A percentile compares a stretch with the other conserved stretches of the same genome.
phyloP scores from a whole-genome alignment of 352 stramenopile species.

The Globisporangium middletonii region DNA sequence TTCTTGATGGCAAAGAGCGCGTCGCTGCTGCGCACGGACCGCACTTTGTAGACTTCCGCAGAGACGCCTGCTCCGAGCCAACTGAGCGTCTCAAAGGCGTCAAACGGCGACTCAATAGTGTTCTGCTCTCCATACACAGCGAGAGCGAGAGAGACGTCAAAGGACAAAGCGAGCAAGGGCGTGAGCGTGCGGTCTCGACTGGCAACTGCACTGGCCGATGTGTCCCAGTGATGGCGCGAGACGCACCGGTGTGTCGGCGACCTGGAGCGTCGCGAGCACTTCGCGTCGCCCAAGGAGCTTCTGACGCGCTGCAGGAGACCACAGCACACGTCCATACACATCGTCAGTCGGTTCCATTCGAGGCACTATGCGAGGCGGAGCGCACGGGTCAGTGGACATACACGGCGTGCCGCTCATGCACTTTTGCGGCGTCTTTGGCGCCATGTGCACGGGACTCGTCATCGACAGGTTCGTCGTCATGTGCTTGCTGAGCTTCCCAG shows the following conservation, averaged over 20 bases:
- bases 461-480: constrained; percentile 36
- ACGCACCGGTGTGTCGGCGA: constrained; percentile 20
- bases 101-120: constrained; percentile 22
- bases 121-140: constrained; percentile 5
- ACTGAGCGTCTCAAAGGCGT: constrained; percentile 43
- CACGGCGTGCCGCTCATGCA: constrained; percentile 9
- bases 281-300: constrained; percentile 16
- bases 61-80: constrained; percentile 68
- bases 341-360: too few relatives aligned
- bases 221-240: neutral
- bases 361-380: neutral
- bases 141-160: neutral
- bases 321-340: neutral
- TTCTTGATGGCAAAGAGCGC: constrained; percentile 73
- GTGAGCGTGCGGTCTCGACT: neutral
- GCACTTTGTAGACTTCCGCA: constrained; percentile 64
- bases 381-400: neutral
- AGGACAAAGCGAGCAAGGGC: neutral
- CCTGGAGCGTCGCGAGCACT: constrained; percentile 21
- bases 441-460: constrained; percentile 19
- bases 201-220: too few relatives aligned
- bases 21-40: constrained; percentile 16
- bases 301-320: constrained; percentile 8
- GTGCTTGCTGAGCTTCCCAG: constrained; percentile 23
- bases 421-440: constrained; percentile 7